phyloP scores from a whole-genome alignment of 2,329 filamentous ascomycete genomes.

The Colletotrichum scovillei region DNA sequence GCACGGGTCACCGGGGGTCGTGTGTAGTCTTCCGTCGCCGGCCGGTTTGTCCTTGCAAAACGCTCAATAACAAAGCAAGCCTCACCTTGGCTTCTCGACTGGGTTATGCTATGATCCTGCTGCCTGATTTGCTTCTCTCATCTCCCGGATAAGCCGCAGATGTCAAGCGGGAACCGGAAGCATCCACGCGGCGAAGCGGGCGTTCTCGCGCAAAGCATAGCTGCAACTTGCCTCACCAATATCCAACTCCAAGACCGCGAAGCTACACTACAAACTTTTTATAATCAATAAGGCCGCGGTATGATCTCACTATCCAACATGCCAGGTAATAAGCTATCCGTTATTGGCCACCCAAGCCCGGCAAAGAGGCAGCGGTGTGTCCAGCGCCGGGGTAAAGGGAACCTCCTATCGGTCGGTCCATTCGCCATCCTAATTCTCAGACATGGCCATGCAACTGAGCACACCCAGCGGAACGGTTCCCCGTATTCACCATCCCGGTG shows the following conservation, averaged over 20 bases:
- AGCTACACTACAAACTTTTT: slow-evolving; percentile 12
- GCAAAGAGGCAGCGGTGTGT: slow-evolving; percentile 20
- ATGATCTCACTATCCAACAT: slow-evolving; percentile 25
- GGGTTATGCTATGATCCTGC: slow-evolving; percentile 6
- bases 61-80: slow-evolving; percentile 8
- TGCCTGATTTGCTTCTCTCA: not conserved
- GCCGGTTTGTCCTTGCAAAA: slow-evolving; percentile 18
- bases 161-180: slow-evolving; percentile 19
- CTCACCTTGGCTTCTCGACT: slow-evolving; percentile 10
- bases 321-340: not conserved
- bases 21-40: slow-evolving; percentile 10
- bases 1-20: slow-evolving; percentile 16
- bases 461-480: slow-evolving; percentile 29
- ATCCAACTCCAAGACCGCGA: not conserved
- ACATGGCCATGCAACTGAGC: slow-evolving; percentile 18
- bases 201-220: not conserved
- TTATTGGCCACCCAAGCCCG: slow-evolving; percentile 6
- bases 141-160: not conserved
- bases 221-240: not conserved
- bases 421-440: slow-evolving; percentile 17
- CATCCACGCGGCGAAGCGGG: slow-evolving; percentile 15
- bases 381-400: slow-evolving; percentile 9
- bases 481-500: slow-evolving; percentile 19
- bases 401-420: slow-evolving; percentile 19
- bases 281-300: not conserved